phyloP scores from a whole-genome alignment of 345 rosid species.

The Dipteronia sinensis region DNA sequence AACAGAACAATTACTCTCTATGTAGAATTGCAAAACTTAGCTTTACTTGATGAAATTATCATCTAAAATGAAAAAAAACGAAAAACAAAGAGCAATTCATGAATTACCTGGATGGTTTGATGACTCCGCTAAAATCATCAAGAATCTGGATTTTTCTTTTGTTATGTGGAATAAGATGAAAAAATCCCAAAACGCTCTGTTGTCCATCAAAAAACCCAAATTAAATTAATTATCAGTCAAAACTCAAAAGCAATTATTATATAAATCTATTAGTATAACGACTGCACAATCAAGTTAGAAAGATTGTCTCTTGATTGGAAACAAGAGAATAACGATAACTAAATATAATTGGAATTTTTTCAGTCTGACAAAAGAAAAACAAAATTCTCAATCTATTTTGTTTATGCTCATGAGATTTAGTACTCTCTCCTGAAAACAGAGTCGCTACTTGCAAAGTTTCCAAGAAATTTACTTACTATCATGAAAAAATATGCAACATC shows the following conservation, averaged over 20 bases:
- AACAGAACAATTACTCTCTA: no score
- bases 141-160: constrained; percentile 76
- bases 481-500: no score
- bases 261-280: constrained; percentile 23
- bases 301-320: neutral
- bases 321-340: neutral
- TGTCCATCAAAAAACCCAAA: neutral
- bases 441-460: neutral
- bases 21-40: no score
- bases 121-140: constrained; percentile 60
- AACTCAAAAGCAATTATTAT: neutral
- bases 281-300: constrained; percentile 37
- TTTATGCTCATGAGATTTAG: neutral
- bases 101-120: constrained; percentile 80
- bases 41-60: no score
- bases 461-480: no score
- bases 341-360: neutral
- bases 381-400: neutral
- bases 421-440: neutral
- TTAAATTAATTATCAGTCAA: neutral
- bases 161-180: constrained; percentile 66
- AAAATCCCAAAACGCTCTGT: constrained; percentile 58
- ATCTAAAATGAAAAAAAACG: no score
- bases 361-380: neutral
- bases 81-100: neutral